Evolutionary conservation across 345 rosid species (phyloP).

Genomic region (Eucalyptus regnans): DNA sequence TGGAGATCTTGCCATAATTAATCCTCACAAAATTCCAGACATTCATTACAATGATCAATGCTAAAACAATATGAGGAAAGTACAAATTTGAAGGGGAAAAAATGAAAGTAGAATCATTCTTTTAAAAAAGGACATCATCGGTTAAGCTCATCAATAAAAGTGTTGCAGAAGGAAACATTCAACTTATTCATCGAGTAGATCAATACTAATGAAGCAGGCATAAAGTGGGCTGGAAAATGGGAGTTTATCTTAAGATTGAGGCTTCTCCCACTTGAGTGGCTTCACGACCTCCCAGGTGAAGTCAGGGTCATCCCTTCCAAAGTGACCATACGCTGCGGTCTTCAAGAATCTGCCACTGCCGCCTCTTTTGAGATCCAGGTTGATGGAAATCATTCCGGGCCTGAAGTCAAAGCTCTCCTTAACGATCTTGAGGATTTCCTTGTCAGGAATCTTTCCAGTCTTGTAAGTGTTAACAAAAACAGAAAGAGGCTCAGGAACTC

Average conservation of each 20-base stretch:
- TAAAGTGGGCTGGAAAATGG: not conserved
- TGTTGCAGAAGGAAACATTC: not conserved
- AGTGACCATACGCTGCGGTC: constrained; percentile 81
- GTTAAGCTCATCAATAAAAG: not conserved
- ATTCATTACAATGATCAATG: not conserved
- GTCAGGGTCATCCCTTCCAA: constrained; percentile 71
- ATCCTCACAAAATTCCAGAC: not conserved
- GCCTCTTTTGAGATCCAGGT: constrained; percentile 73
- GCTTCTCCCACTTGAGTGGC: constrained; percentile 68
- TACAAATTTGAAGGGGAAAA: not conserved
- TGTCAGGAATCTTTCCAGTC: constrained; percentile 71
- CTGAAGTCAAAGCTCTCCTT: constrained; percentile 81
- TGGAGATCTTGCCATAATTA: not conserved
- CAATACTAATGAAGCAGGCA: not conserved
- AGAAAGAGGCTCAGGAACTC: constrained; percentile 66
- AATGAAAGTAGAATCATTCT: not conserved
- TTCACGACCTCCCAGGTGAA: constrained; percentile 79
- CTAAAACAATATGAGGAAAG: not conserved
- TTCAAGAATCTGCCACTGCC: constrained; percentile 71
- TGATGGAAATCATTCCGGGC: constrained; percentile 79
- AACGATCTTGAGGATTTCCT: constrained; percentile 74
- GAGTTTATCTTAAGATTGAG: constrained; percentile 17
- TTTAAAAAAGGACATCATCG: not conserved
- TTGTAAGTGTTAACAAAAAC: constrained; percentile 57
- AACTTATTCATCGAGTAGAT: not conserved